phyloP scores from a whole-genome alignment of 1,284 basidiomycete genomes.

The Melampsora americana region DNA sequence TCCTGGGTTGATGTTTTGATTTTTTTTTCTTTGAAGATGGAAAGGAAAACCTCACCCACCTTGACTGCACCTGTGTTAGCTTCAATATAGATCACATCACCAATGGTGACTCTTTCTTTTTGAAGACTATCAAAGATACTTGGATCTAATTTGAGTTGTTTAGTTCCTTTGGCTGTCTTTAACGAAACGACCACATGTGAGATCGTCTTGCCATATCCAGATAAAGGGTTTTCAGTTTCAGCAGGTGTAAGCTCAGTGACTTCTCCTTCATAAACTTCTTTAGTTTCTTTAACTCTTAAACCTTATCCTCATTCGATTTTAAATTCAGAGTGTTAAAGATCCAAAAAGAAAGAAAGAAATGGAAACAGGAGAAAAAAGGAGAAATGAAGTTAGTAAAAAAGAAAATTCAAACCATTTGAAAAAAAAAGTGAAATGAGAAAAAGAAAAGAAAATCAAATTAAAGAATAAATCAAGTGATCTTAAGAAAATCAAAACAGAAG shows the following conservation, averaged over 20 bases:
- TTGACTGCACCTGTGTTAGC: constrained; percentile 92
- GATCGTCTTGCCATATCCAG: constrained; percentile 97
- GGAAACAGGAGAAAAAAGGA: constrained; percentile 16
- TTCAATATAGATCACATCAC: constrained; percentile 96
- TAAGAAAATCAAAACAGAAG: no score
- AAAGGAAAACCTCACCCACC: constrained; percentile 57
- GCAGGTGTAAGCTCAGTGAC: constrained; percentile 94
- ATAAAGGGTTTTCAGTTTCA: constrained; percentile 89
- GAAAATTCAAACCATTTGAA: no score
- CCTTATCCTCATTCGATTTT: constrained; percentile 58
- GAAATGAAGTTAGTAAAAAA: constrained; percentile 1
- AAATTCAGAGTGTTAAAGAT: no score
- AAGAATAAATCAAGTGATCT: no score
- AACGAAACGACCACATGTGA: constrained; percentile 93
- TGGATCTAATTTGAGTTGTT: constrained; percentile 90
- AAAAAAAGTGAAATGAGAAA: neutral
- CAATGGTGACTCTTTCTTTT: constrained; percentile 94
- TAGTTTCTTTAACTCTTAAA: constrained; percentile 93
- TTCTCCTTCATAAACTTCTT: constrained; percentile 98
- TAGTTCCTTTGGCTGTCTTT: constrained; percentile 97
- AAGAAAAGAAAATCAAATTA: no score
- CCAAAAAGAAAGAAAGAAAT: neutral
- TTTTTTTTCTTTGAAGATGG: no score
- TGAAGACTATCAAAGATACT: constrained; percentile 95
- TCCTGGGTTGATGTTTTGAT: no score